phyloP scores from a whole-genome alignment of 177 flowering plant species.

The Vitis hybrid region DNA sequence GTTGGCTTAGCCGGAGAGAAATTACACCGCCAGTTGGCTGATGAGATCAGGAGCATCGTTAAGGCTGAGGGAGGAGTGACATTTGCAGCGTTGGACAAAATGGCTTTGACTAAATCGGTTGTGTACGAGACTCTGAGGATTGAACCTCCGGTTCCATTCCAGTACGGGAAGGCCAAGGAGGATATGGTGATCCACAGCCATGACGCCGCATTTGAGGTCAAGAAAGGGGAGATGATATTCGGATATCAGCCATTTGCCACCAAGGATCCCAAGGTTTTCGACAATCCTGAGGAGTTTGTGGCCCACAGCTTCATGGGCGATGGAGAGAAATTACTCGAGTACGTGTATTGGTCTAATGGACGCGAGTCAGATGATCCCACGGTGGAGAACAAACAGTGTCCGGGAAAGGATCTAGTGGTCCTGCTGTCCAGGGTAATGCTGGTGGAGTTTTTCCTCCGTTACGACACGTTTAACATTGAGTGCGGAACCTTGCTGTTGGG shows the following conservation, averaged over 20 bases:
- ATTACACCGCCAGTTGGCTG: slow-evolving; percentile 23
- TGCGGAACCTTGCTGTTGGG: slow-evolving; percentile 27
- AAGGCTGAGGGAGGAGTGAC: slow-evolving; percentile 23
- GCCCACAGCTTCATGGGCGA: slow-evolving; percentile 51
- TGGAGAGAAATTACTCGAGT: slow-evolving; percentile 42
- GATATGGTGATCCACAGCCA: no score
- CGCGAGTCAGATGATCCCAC: slow-evolving; percentile 44
- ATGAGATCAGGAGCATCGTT: slow-evolving; percentile 23
- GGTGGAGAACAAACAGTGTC: slow-evolving; percentile 53
- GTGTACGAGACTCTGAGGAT: slow-evolving; percentile 52
- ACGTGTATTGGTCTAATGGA: slow-evolving; percentile 67
- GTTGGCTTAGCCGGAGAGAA: slow-evolving; percentile 25
- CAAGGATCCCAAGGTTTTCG: slow-evolving; percentile 46
- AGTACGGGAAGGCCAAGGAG: slow-evolving; percentile 19
- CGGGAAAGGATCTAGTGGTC: slow-evolving; percentile 62
- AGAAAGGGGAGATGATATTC: no score
- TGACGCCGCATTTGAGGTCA: neutral
- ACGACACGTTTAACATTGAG: slow-evolving; percentile 40
- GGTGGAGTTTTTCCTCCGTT: slow-evolving; percentile 48
- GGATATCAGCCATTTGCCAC: slow-evolving; percentile 22
- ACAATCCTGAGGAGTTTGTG: slow-evolving; percentile 47
- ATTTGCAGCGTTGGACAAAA: slow-evolving; percentile 28
- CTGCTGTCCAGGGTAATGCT: slow-evolving; percentile 41
- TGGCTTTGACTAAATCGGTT: slow-evolving; percentile 47
- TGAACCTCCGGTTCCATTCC: slow-evolving; percentile 53